A percentile compares a stretch with the other conserved stretches of the same genome.
Evolutionary conservation across 2,329 filamentous ascomycete genomes (phyloP).

Genomic region (Colletotrichum acutatum): DNA sequence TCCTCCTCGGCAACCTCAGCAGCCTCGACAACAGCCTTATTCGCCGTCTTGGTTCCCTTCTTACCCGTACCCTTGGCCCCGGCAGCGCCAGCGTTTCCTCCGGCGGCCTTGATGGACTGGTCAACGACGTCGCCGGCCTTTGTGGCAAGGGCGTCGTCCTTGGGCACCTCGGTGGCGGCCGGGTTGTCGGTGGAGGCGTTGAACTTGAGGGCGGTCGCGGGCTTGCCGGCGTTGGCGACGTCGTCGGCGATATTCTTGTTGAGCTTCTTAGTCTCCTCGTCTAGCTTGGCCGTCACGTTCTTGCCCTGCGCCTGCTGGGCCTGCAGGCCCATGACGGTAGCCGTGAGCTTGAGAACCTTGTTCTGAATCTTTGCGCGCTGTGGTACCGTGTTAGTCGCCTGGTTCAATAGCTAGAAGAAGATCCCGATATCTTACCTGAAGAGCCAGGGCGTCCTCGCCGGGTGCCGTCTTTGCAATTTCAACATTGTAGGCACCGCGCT

Average conservation of each 20-base stretch:
- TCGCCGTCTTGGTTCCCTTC: neutral
- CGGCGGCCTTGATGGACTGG: conserved; percentile 12
- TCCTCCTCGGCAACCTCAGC: neutral
- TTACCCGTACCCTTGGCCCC: neutral
- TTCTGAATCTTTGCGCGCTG: conserved; percentile 68
- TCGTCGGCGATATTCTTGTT: conserved; percentile 64
- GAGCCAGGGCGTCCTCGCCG: conserved; percentile 57
- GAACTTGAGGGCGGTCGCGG: conserved; percentile 46
- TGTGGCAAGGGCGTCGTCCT: conserved; percentile 16
- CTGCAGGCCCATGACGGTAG: conserved; percentile 60
- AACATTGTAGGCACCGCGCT: conserved; percentile 62
- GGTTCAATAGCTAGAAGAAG: neutral
- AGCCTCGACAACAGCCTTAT: neutral
- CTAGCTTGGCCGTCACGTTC: conserved; percentile 56
- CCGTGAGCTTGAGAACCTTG: conserved; percentile 68
- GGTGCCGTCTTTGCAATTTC: conserved; percentile 58
- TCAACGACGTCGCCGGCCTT: conserved; percentile 21
- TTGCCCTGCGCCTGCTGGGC: conserved; percentile 62
- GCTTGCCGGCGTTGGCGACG: conserved; percentile 56
- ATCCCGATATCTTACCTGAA: conserved; percentile 48
- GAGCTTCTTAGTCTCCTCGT: conserved; percentile 61
- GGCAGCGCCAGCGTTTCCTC: neutral
- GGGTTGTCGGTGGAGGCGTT: conserved; percentile 34
- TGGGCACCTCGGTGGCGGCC: conserved; percentile 20
- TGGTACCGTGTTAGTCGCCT: neutral